Evolutionary conservation across 257 asterid genomes (phyloP).

Genomic region (Mentha longifolia): DNA sequence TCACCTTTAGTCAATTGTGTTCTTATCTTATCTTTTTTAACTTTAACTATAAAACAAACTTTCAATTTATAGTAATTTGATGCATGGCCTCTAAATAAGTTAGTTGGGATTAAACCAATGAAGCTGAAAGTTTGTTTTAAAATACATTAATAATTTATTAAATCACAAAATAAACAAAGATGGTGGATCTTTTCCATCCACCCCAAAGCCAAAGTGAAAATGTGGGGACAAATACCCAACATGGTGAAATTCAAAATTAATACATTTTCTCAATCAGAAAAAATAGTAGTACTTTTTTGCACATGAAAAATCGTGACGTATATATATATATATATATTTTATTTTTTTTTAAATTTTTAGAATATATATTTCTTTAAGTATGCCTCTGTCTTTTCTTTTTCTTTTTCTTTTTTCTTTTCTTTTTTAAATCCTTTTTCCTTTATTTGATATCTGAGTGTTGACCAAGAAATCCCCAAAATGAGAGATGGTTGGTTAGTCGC

Average conservation of each 20-base stretch:
- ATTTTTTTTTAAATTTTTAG: neutral
- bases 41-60: neutral
- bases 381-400: neutral
- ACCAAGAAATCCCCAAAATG: neutral
- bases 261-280: neutral
- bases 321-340: too few species aligned
- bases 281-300: neutral
- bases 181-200: neutral
- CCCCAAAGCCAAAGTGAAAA: neutral
- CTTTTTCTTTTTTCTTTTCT: neutral
- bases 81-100: neutral
- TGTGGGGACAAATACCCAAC: neutral
- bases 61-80: neutral
- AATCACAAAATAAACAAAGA: neutral
- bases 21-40: too few species aligned
- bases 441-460: neutral
- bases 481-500: conserved; percentile 22
- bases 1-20: neutral
- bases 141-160: neutral
- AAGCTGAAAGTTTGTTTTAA: neutral
- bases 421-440: neutral
- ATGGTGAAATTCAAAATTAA: conserved; percentile 1
- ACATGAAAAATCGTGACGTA: neutral
- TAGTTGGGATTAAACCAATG: too few species aligned
- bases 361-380: neutral